Percentiles rank a stretch among this genome's conserved stretches.
phyloP scores from a whole-genome alignment of 139 green algal genomes.

The Nannochloris sp. region DNA sequence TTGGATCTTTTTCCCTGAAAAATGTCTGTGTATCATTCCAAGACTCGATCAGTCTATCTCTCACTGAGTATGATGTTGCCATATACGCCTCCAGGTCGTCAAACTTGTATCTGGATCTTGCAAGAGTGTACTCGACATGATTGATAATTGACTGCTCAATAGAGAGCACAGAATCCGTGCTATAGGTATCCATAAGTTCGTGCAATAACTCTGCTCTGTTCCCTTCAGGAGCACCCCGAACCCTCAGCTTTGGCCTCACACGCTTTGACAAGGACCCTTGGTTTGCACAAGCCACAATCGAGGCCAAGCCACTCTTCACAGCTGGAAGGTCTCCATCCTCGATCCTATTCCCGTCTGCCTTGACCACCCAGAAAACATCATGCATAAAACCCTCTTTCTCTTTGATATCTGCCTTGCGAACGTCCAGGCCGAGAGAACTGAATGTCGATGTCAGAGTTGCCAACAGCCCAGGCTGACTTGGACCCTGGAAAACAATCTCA shows the following conservation, averaged over 20 bases:
- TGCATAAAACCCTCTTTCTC: constrained; percentile 29
- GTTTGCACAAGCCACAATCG: background rate
- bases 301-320: constrained; percentile 17
- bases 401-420: constrained; percentile 47
- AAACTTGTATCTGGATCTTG: constrained; percentile 86
- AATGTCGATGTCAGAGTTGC: constrained; percentile 57
- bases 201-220: constrained; percentile 28
- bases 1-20: constrained; percentile 75
- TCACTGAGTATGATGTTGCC: constrained; percentile 73
- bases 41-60: constrained; percentile 92
- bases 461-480: constrained; percentile 40
- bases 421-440: constrained; percentile 70
- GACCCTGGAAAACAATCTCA: background rate
- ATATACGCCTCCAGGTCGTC: constrained; percentile 92
- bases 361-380: constrained; percentile 80
- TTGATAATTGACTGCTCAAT: constrained; percentile 95
- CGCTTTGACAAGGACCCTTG: background rate
- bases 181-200: constrained; percentile 74
- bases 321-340: constrained; percentile 2
- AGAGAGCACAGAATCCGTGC: constrained; percentile 86
- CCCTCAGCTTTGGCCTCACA: constrained; percentile 20
- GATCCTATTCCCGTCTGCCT: constrained; percentile 20
- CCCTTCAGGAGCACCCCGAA: constrained; percentile 9
- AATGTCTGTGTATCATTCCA: constrained; percentile 96
- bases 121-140: constrained; percentile 98